Percentiles rank a stretch among this genome's conserved stretches.
phyloP scores from a whole-genome alignment of 768 basidiomycete species.

The Rhodotorula graminis region DNA sequence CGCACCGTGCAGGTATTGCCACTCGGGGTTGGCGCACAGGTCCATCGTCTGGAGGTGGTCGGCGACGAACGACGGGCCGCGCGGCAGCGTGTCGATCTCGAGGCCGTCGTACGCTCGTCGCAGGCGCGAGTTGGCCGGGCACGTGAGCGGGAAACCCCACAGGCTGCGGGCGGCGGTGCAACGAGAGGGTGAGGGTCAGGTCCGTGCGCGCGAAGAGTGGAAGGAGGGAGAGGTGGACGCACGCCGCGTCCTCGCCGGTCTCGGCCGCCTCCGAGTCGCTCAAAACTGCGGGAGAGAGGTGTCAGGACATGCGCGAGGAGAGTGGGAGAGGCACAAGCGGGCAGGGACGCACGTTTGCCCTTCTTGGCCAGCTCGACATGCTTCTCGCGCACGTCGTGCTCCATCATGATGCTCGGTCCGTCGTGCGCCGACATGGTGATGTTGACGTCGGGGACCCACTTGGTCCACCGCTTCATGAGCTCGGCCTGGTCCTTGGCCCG shows the following conservation, averaged over 20 bases:
- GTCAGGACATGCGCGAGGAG: no score
- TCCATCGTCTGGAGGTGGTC: constrained; percentile 46
- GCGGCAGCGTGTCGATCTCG: constrained; percentile 38
- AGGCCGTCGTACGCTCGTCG: constrained; percentile 39
- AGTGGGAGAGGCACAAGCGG: neutral
- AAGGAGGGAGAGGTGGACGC: neutral
- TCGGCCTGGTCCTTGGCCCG: constrained; percentile 40
- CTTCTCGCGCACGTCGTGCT: constrained; percentile 12
- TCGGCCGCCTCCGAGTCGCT: constrained; percentile 13
- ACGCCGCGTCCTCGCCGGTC: constrained; percentile 39
- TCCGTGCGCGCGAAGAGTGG: neutral
- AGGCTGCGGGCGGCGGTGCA: neutral
- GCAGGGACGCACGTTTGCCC: constrained; percentile 24
- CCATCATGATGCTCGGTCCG: constrained; percentile 41
- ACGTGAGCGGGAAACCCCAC: constrained; percentile 43
- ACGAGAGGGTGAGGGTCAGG: no score
- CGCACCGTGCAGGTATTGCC: constrained; percentile 43
- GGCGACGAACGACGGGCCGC: constrained; percentile 43
- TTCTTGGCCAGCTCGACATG: constrained; percentile 25
- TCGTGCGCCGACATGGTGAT: constrained; percentile 44
- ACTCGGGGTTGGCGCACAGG: constrained; percentile 48
- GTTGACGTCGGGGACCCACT: constrained; percentile 40
- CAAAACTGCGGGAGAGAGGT: neutral
- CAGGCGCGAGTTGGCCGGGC: constrained; percentile 39
- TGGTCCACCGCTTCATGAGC: constrained; percentile 39